A percentile compares a stretch with the other conserved stretches of the same genome.
Evolutionary conservation across 2,329 filamentous ascomycete species (phyloP).

Genomic region (Trichophaea hybrida): DNA sequence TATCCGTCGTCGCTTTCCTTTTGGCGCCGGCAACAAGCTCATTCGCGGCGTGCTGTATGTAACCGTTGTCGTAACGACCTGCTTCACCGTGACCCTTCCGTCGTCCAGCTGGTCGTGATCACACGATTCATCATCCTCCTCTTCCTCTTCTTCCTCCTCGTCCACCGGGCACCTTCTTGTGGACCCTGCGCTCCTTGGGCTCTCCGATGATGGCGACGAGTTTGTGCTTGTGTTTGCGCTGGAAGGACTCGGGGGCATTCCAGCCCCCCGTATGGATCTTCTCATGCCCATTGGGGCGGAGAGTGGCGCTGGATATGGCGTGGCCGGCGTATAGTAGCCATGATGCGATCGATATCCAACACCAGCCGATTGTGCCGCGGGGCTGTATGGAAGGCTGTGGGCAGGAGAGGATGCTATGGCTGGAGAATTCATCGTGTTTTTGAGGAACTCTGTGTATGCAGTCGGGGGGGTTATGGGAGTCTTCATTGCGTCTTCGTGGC

Average conservation of each 20-base stretch:
- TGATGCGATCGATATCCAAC: constrained; percentile 20
- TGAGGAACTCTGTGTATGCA: constrained; percentile 87
- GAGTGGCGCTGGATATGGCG: constrained; percentile 35
- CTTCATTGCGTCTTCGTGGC: constrained; percentile 48
- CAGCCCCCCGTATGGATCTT: constrained; percentile 28
- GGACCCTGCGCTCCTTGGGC: constrained; percentile 43
- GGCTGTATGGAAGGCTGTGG: constrained; percentile 39
- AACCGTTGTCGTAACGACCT: constrained; percentile 87
- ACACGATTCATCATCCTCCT: constrained; percentile 49
- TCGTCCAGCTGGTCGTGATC: constrained; percentile 36
- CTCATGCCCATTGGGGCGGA: constrained; percentile 28
- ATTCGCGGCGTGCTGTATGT: constrained; percentile 59
- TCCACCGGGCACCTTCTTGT: constrained; percentile 58
- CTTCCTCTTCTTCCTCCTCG: constrained; percentile 49
- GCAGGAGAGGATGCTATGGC: constrained; percentile 42
- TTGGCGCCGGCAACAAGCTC: constrained; percentile 73
- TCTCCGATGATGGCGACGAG: constrained; percentile 30
- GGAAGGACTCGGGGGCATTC: constrained; percentile 32
- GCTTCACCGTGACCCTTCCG: constrained; percentile 53
- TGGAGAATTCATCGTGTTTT: constrained; percentile 61
- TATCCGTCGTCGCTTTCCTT: constrained; percentile 78
- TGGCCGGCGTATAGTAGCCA: constrained; percentile 17
- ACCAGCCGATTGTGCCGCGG: constrained; percentile 30
- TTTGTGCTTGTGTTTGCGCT: constrained; percentile 31
- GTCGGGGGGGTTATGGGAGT: constrained; percentile 83